These are phyloP conservation scores for Gynostemma pentaphyllum DNA, from an alignment of 306 rosid species.

Conservation along the genomic window DNA sequence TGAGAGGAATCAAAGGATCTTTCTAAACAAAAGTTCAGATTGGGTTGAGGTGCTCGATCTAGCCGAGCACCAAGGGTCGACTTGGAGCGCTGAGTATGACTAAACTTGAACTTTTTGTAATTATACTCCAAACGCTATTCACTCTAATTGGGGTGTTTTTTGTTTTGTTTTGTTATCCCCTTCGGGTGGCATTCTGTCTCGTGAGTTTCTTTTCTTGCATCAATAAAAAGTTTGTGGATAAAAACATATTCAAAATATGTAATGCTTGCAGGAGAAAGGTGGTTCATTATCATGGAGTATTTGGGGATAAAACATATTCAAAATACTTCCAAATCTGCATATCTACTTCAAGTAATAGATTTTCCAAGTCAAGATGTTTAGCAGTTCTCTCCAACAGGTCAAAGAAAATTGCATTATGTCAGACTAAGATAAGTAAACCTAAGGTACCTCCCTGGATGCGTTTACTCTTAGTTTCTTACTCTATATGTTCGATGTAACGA, in stretches of 20 bases:
- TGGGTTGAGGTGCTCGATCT: no score
- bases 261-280: slow-evolving; percentile 24
- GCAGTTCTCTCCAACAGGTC: slow-evolving; percentile 18
- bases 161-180: no score
- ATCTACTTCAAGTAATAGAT: slow-evolving; percentile 17
- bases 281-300: slow-evolving; percentile 19
- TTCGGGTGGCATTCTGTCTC: no score
- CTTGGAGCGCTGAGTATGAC: no score
- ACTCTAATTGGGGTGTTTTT: no score
- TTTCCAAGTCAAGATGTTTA: slow-evolving; percentile 20
- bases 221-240: no score
- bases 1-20: no score
- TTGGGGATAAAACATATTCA: slow-evolving; percentile 34
- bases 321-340: slow-evolving; percentile 16
- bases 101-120: no score
- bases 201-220: no score
- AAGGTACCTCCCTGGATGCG: slow-evolving; percentile 24
- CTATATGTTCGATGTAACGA: background rate
- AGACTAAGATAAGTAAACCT: slow-evolving; percentile 15
- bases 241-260: slow-evolving; percentile 11
- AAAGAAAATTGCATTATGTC: slow-evolving; percentile 16
- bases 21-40: no score
- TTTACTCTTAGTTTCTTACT: slow-evolving; percentile 4
- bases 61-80: no score
- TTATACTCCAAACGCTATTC: no score